A percentile compares a stretch with the other conserved stretches of the same genome.
These are phyloP conservation scores for Podospora fimiseda DNA, from an alignment of 495 filamentous ascomycete species.

Conservation along the genomic window DNA sequence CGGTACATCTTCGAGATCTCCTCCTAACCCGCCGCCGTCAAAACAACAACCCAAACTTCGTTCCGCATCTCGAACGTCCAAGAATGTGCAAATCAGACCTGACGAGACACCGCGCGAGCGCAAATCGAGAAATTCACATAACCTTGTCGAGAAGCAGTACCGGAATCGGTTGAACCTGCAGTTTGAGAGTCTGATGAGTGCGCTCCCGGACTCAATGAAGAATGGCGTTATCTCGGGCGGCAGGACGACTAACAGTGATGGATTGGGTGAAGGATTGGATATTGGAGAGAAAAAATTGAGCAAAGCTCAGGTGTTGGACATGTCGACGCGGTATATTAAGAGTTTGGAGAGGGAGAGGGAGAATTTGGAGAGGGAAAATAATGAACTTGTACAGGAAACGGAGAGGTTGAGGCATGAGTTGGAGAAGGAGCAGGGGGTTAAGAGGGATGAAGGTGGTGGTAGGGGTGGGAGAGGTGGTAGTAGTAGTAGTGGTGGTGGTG, in stretches of 20 bases:
- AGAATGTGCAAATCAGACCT: conserved; percentile 32
- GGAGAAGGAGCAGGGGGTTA: neutral
- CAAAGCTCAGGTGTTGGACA: conserved; percentile 43
- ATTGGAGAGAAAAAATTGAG: conserved; percentile 34
- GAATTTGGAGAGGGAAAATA: conserved; percentile 30
- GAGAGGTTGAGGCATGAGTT: conserved; percentile 18
- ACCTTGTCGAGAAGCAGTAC: conserved; percentile 45
- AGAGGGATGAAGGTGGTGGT: too few species aligned
- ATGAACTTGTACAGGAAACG: conserved; percentile 27
- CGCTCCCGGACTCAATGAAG: conserved; percentile 34
- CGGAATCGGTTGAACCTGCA: conserved; percentile 42
- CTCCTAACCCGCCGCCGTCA: neutral
- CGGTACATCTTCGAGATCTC: neutral
- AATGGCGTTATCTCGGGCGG: neutral
- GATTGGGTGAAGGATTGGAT: conserved; percentile 12
- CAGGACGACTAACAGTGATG: neutral
- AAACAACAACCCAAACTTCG: conserved; percentile 22
- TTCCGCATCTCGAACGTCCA: conserved; percentile 36
- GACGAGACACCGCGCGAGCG: conserved; percentile 32
- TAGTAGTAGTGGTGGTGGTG: too few species aligned
- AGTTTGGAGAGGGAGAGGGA: conserved; percentile 32
- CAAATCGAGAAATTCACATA: conserved; percentile 38
- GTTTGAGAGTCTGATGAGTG: conserved; percentile 39
- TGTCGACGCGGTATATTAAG: conserved; percentile 38
- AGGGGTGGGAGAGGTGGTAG: too few species aligned